Percentiles rank a stretch among this genome's conserved stretches.
phyloP scores from a whole-genome alignment of 345 rosid genomes.

The Leavenworthia alabamica region DNA sequence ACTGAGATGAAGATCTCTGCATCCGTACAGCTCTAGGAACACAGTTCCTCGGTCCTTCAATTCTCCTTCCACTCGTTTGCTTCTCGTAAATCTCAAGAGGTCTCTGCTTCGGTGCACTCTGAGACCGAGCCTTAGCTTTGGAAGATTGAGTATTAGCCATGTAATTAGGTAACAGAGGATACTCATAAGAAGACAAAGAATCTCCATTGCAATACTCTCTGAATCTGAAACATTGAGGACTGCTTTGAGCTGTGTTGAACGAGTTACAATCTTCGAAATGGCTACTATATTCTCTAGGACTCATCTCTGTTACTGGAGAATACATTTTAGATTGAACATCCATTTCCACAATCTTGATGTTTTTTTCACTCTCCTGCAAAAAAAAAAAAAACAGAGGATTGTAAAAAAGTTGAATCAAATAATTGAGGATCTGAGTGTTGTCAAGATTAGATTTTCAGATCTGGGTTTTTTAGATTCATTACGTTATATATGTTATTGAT shows the following conservation, averaged over 20 bases:
- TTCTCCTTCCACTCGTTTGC: slow-evolving; percentile 51
- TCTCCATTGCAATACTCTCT: slow-evolving; percentile 31
- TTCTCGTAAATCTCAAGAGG: slow-evolving; percentile 63
- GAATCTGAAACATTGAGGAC: slow-evolving; percentile 50
- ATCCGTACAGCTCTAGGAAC: slow-evolving; percentile 64
- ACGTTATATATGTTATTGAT: slow-evolving; percentile 26
- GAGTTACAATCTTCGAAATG: slow-evolving; percentile 74
- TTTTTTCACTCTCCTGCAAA: slow-evolving; percentile 63
- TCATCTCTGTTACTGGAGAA: slow-evolving; percentile 68
- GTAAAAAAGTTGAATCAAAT: background rate
- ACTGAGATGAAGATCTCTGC: slow-evolving; percentile 91
- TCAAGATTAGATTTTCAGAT: slow-evolving; percentile 28
- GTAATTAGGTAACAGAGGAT: slow-evolving; percentile 69
- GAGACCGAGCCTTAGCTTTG: slow-evolving; percentile 71
- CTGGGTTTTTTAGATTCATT: slow-evolving; percentile 36
- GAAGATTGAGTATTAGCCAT: slow-evolving; percentile 87
- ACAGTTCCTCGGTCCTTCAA: slow-evolving; percentile 59
- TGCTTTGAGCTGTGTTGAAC: slow-evolving; percentile 59
- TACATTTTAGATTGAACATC: slow-evolving; percentile 40
- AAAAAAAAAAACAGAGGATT: slow-evolving; percentile 11
- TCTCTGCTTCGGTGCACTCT: slow-evolving; percentile 76
- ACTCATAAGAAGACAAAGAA: slow-evolving; percentile 56
- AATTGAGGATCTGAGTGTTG: slow-evolving; percentile 11
- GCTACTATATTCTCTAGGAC: slow-evolving; percentile 62
- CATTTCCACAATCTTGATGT: slow-evolving; percentile 79